Evolutionary conservation across 768 basidiomycete species (phyloP), one percentile per base, ranked within the genome.

Genomic region (Tricholoma bakamatsutake): DNA sequence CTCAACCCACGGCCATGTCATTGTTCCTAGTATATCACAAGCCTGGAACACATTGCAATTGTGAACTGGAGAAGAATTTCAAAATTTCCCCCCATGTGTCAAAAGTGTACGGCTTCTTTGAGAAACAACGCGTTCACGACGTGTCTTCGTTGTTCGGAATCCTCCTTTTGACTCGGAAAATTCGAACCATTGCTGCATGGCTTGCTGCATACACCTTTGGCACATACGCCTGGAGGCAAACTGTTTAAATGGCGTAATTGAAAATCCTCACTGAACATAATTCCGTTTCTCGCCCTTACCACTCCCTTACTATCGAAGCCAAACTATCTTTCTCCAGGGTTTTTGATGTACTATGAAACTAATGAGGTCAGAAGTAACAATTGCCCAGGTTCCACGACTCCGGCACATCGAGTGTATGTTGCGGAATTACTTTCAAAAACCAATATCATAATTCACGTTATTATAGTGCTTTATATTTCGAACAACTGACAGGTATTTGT

Each of bases 401-500:
- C 54, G 33, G 42, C 53, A 6, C 59, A 61, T 52, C 55, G 53
- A 61, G 57, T 61, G 62, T 63, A 55, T 46, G 62, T 61, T 28
- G 5, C 17, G 28, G 11, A 13, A 18, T 11, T 30, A 43, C 2
- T 51, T 37, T 13, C 9, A 13, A 27, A 45, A 13, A 17, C 1
- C 30, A 10, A 31, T 54, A 24, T 35, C 24, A 24, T 24, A 3
- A 24, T 37, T 49, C 37, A 45, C 50, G 35, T 13, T 1, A 28
- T 39, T 24, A 34, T 57, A 67, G 67, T 42, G 66, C 58, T n/a
- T 55, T 59, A 34, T 69, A 59, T 57, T 68, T 76, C 62, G 71
- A 75, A 42, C 69, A 73, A 53, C 60, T 76, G 50, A 70, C 70
- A 63, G 67, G 75, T 74, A 65, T 34, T 10, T 17, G 8, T n/a